Conservation (phyloP, 2,329 filamentous ascomycete genomes). For the Epichloe gansuensis region DNA sequence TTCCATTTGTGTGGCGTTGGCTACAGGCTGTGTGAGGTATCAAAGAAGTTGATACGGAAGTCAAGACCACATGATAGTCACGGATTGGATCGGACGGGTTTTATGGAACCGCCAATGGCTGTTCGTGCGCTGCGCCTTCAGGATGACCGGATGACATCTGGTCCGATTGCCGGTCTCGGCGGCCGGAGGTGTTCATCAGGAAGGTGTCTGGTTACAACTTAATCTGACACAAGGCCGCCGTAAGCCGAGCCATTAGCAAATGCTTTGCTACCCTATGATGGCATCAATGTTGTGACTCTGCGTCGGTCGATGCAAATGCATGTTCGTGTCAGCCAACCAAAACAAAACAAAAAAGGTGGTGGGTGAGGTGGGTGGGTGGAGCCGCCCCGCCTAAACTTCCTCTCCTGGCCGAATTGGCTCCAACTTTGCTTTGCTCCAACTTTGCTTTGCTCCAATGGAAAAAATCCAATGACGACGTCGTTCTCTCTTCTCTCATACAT, state of each 20-base stretch:
- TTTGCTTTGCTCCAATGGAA: background rate
- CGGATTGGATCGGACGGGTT: background rate
- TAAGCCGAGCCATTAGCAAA: too few species aligned
- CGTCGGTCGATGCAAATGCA: too few species aligned
- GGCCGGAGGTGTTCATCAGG: background rate
- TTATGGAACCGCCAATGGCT: background rate
- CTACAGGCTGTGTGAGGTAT: too few species aligned
- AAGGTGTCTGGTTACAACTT: too few species aligned
- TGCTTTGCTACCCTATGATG: too few species aligned
- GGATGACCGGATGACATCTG: background rate
- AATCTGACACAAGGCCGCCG: too few species aligned
- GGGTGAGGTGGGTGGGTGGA: background rate
- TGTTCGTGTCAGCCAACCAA: too few species aligned
- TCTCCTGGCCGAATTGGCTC: constrained; percentile 4
- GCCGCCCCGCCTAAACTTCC: constrained; percentile 3
- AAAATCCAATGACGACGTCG: background rate
- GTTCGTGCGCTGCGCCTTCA: background rate
- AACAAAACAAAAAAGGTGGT: too few species aligned
- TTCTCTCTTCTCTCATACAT: background rate
- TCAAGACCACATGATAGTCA: background rate
- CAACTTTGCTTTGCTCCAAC: background rate
- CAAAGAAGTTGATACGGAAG: background rate
- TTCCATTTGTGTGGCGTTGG: constrained; percentile 14
- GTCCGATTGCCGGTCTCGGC: background rate
- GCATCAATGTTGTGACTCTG: too few species aligned